Conservation (phyloP, 257 asterid species). For the Hygrophila difformis region DNA sequence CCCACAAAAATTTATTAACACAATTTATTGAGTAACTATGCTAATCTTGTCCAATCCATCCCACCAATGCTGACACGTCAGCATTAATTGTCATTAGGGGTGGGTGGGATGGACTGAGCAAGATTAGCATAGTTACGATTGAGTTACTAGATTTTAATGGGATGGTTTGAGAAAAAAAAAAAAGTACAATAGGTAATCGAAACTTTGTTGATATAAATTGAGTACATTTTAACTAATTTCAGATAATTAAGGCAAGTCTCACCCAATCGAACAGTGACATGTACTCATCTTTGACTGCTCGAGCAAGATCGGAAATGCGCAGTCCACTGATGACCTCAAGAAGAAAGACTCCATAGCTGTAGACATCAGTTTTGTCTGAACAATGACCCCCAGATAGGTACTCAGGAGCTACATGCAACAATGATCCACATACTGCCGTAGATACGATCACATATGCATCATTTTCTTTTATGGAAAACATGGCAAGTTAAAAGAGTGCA, state of each 20-base stretch:
- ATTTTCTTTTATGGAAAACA: constrained; percentile 15
- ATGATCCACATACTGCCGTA: constrained; percentile 5
- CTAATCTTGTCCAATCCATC: too few species aligned
- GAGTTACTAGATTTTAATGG: too few species aligned
- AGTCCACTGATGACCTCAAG: constrained; percentile 27
- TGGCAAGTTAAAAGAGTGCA: constrained; percentile 19
- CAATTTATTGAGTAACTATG: too few species aligned
- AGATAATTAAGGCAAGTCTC: constrained; percentile 2
- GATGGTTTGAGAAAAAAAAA: too few species aligned
- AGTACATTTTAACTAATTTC: too few species aligned
- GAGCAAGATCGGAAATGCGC: constrained; percentile 18
- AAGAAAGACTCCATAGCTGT: constrained; percentile 25
- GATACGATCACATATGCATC: constrained; percentile 22
- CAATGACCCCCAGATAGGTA: constrained; percentile 20
- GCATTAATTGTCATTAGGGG: too few species aligned
- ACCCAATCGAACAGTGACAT: constrained; percentile 24
- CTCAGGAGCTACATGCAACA: constrained; percentile 27
- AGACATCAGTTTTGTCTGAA: constrained; percentile 28
- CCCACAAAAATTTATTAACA: too few species aligned
- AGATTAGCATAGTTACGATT: too few species aligned
- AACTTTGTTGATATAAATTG: too few species aligned
- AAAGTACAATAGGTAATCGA: too few species aligned
- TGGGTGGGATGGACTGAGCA: too few species aligned
- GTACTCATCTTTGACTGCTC: constrained; percentile 19
- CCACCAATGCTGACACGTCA: too few species aligned